Evolutionary conservation across 2,329 filamentous ascomycete species (phyloP), one percentile per base, ranked within the genome.

Genomic region (Taxawa tesnikishii): DNA sequence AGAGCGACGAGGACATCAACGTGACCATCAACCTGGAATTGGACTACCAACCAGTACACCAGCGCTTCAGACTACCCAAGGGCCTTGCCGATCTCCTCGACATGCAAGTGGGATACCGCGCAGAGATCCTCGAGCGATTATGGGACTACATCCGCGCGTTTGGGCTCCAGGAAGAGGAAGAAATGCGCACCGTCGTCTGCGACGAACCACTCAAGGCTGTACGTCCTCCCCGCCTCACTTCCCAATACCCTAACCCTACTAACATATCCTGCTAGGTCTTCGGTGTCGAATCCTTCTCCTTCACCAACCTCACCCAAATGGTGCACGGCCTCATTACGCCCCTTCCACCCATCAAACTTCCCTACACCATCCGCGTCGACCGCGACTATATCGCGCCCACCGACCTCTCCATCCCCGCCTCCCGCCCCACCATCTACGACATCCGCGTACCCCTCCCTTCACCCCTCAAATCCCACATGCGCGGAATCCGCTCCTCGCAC

Each of bases 281-380:
- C 53, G 67, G 70, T 47, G 42, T 44, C 34, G 67, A 74, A 50
- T 81, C 93, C 31, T 79, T 93, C 45, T 81, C 78, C 54, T 92
- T 98, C 54, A 88, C 90, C 9, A 73, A 81, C 52, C 73, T 96
- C 33, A 77, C 81, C 28, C 80, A 82, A 44, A 77, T 93, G 39
- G 73, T 78, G 31, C 33, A 28, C 6, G 69, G 71, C 7, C 85
- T 96, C 56, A 73, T 94, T 34, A 74, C 69, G 17, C 75, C 83
- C 3, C 70, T 94, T 2, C 75, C 83, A 5, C 85, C 90, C 0
- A 71, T 94, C 49, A 77, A 80, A 47, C 71, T 98, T 19, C 70
- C 76, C 14, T 98, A 94, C 62, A 98, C 87, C 6, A 90, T 98
- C 51, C 83, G 88, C 37, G 81, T 94, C 25, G 90, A 98, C 54